Evolutionary conservation across 306 rosid species (phyloP), one percentile per base, ranked within the genome.

Genomic region (Potentilla sterilis): DNA sequence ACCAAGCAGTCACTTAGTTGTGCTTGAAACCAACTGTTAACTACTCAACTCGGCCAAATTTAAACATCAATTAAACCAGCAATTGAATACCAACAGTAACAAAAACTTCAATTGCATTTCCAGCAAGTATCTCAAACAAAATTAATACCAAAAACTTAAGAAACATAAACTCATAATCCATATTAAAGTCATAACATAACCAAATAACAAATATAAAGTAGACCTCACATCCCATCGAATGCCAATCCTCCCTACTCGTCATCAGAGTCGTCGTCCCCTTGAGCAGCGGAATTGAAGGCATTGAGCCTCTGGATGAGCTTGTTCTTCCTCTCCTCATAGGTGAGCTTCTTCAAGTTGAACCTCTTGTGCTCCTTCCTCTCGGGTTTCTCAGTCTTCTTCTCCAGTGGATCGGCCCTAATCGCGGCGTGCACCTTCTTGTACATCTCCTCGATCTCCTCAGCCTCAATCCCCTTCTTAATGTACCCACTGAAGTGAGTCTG

Each of bases 341-440:
- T 90, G 14, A 93, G 91, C 83, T 89, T 93, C 90, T 90, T 90
- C 79, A 90, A n/a, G 71, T 78, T 78, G 67, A 44, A 87, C 89
- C 94, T 87, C 84, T 83, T 87, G 78, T 82, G 89, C 32, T 75
- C 78, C 80, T 90, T 85, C 4, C 83, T 86, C 61, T 65, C 82
- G 70, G 85, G 73, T 84, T 86, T 90, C 61, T 62, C 87, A 11
- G 83, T 9, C 73, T 81, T 82, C 83, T 85, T 87, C 13, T 13
- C 0, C 0, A 75, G 19, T 0, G 96, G 92, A 28, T 90, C 88
- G 4, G 93, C 86, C 3, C 96, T 89, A 44, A 92, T 92, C 7
- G 96, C 90, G 18, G 96, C 91, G 59, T 92, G 96, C 62, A 89
- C 96, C 72, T 85, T 88, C 73, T 86, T 89, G 84, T 88, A 88